Evolutionary conservation across 805 yeast genomes (phyloP), one percentile per base, ranked within the genome.

Genomic region (Kuraishia molischiana): DNA sequence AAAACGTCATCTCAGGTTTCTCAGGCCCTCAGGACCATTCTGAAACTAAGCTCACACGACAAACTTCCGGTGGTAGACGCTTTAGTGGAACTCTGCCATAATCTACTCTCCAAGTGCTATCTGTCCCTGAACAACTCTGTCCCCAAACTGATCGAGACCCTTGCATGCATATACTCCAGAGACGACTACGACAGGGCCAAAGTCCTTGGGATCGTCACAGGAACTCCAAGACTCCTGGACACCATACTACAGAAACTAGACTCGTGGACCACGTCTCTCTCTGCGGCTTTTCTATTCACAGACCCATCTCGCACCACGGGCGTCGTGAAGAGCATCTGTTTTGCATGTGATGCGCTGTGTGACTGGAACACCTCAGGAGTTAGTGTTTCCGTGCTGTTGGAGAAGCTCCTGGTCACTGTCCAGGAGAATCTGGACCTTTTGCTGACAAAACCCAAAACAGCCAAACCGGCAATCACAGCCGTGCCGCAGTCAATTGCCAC

Each of bases 1-100:
- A 77, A 69, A 0, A 74, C 82, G 0, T 54, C 69, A 4, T 47
- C 53, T 14, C 84, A 79, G 46, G 58, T 77, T 3, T 58, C 59
- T 35, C 52, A 65, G 14, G 74, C 79, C 0, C 41, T 79, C 4
- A 52, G 58, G 19, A 46, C 61, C 2, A 53, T 70, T 19, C 31
- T 51, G 13, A 46, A 44, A 15, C 35, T 59, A 1, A 38, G 52
- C 19, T 38, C 29, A 3, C 61, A 59, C 39, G 48, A 50, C 1
- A 58, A 61, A 24, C 37, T 40, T 4, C 62, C 62, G 37, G 67
- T 68, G 4, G 52, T 55, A 35, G 41, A 46, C 15, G 44, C 57
- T 1, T 36, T 69, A 11, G 48, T 56, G 17, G 42, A 43, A 2
- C 52, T 71, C 6, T 52, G 59, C 24, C 32, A 53, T 3, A 36